A percentile compares a stretch with the other conserved stretches of the same genome.
These are phyloP conservation scores for Zygotorulaspora chibaensis DNA, from an alignment of 805 yeast genomes.

Conservation along the genomic window DNA sequence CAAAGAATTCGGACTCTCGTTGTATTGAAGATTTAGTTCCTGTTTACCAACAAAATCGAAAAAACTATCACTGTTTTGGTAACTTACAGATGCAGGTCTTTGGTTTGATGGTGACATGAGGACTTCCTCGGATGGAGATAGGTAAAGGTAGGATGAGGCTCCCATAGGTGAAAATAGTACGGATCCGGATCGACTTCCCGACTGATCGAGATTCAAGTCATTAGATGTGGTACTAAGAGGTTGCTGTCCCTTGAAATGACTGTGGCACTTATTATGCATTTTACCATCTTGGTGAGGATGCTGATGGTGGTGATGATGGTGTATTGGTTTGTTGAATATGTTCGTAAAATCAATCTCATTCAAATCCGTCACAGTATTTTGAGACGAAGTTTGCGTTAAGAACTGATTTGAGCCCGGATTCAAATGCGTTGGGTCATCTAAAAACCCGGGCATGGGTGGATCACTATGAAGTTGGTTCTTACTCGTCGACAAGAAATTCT, in stretches of 20 bases:
- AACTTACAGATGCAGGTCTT: slow-evolving; percentile 2
- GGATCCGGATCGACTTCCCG: background rate
- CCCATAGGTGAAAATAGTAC: slow-evolving; percentile 7
- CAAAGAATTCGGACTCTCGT: background rate
- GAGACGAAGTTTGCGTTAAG: slow-evolving; percentile 3
- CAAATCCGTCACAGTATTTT: slow-evolving; percentile 13
- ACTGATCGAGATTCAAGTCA: background rate
- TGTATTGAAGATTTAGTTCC: background rate
- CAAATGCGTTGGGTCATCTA: slow-evolving; percentile 6
- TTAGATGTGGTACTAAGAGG: background rate
- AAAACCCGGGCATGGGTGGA: slow-evolving; percentile 8
- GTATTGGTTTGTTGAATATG: slow-evolving; percentile 27
- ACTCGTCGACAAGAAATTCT: slow-evolving; percentile 14
- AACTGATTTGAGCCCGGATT: slow-evolving; percentile 2
- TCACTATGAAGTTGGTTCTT: slow-evolving; percentile 12
- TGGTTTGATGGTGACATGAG: slow-evolving; percentile 8
- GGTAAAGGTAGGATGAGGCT: slow-evolving; percentile 3
- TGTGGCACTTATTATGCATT: background rate
- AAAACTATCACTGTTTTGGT: slow-evolving; percentile 3
- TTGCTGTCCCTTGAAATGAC: background rate
- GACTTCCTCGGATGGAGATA: slow-evolving; percentile 7
- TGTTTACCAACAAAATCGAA: slow-evolving; percentile 1
- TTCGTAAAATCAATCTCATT: slow-evolving; percentile 37
- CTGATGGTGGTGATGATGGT: slow-evolving; percentile 10
- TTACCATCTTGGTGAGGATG: slow-evolving; percentile 1